Base-by-base conservation (phyloP, 495 filamentous ascomycete species). In the Penicillium malachiteum region DNA sequence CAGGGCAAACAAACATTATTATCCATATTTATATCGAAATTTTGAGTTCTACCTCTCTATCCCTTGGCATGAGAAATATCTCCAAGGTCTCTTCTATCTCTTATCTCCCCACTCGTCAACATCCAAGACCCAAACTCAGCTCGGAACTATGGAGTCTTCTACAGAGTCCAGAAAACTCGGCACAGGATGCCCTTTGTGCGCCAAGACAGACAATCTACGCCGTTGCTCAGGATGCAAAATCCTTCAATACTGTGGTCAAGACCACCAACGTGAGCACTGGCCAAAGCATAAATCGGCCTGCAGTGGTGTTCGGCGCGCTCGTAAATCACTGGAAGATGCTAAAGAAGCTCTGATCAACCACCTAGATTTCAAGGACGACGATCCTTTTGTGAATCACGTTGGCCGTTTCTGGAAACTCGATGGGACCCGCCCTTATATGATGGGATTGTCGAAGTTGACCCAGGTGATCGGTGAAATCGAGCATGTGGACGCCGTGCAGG, bases 211-310 rank as follows among this genome's bases (percentile, higher is more conserved):
- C 12, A 54, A 62, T 31, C 59, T 70, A 9, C 40, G 48, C 7
- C 65, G 63, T 14, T 83, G 79, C 56, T 48, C 60, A 26, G 68
- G 57, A 35, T 84, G 81, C 59, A 72, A 71, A 53, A 68, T 72
- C 5, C 58, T 73, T 30, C 47, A 54, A 14, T 84, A 84, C 59
- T 83, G 81, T 57, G 59, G 66, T 49, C 54, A 56, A 12, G 72
- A 68, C 7, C 79, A 82, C 58, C 78, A 82, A 56, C 43, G 45
- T 26, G 39, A 60, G 7, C 47, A 84, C 53, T 56, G 70, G 26
- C 43, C 61, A 7, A 42, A 31, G 6, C 81, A 84, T 62, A 74
- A 78, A 54, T 31, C 55, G 8, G 60, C 64, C 32, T 85, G 82
- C 65, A 70, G 58, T 12, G 40, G 14, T 1, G 68, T 82, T 56